These are phyloP conservation scores for Pisolithus tinctorius DNA, from an alignment of 768 basidiomycete species.

Conservation along the genomic window DNA sequence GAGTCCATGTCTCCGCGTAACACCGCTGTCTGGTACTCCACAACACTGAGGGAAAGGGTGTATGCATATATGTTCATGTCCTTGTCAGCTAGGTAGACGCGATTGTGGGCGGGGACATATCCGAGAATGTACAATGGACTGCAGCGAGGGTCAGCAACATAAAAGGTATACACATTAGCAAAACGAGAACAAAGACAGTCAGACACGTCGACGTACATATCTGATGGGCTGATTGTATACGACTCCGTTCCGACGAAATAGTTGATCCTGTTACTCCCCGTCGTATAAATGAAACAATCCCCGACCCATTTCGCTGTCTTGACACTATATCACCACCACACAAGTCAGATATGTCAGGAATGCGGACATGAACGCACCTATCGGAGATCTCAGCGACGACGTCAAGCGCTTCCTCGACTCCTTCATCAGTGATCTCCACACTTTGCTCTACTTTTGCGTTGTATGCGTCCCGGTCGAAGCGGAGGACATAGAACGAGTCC, in stretches of 20 bases:
- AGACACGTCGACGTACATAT: constrained; percentile 58
- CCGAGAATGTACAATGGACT: constrained; percentile 89
- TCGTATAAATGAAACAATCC: constrained; percentile 98
- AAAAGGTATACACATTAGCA: background rate
- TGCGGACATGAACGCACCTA: constrained; percentile 37
- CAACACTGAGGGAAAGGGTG: constrained; percentile 74
- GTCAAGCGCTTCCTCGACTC: constrained; percentile 95
- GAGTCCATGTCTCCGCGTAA: constrained; percentile 83
- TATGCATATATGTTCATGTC: constrained; percentile 83
- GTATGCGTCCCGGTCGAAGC: constrained; percentile 89
- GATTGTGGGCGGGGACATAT: constrained; percentile 90
- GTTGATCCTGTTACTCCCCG: constrained; percentile 76
- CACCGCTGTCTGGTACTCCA: constrained; percentile 96
- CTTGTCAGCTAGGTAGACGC: constrained; percentile 93
- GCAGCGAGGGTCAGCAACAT: background rate
- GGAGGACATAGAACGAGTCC: constrained; percentile 89
- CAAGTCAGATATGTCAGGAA: constrained; percentile 8
- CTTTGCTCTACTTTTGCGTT: constrained; percentile 71
- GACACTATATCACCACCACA: constrained; percentile 43
- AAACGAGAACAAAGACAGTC: background rate
- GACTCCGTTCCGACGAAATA: constrained; percentile 94
- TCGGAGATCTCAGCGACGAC: constrained; percentile 86
- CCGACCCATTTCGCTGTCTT: constrained; percentile 98
- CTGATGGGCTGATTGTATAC: constrained; percentile 92
- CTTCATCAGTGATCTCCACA: constrained; percentile 75